Base-by-base conservation (phyloP, 2,329 filamentous ascomycete genomes). In the Calonectria montana region DNA sequence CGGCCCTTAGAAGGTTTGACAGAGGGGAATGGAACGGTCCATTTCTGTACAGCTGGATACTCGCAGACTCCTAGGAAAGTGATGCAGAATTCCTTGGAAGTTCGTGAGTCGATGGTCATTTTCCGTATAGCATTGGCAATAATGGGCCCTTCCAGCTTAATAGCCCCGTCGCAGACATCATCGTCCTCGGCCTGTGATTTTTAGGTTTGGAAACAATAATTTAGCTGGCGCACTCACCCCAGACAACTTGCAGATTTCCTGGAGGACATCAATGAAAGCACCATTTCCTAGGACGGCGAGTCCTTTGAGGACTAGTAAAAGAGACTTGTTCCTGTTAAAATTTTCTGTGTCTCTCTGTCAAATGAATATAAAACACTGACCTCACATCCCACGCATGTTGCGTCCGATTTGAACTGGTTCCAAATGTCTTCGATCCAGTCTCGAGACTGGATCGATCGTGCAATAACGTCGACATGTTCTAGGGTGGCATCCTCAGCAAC, bases 131-230 rank as follows among this genome's bases (percentile, higher is more conserved):
- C 84, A 45, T 86, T 83, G 37, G 88, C 87, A 31, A 90, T 80
- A 65, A 90, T 87, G 2, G 89, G 88, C 0, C 87, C 89, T 77
- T 91, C 88, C 1, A 84, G 83, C 5, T 81, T 82, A 31, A 91
- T 84, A 10, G 87, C 81, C 6, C 89, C 90, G 3, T 84, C 81
- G 69, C 90, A 91, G 29, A 91, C 89, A 77, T 91, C 89, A 35
- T 81, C 77, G 66, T 91, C 89, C 76, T 89, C 85, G 43, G 84
- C 80, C 85, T 89, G 15, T 12, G 55, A 23, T 55, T 29, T 35
- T 72, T 39, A 74, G 53, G 25, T 41, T 16, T 29, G 35, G 9
- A 23, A 3, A n/a, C 21, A 35, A 15, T 13, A 12, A n/a, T 12
- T 16, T 16, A 4, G n/a, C 2, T 18, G 5, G 27, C n/a, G 8